A percentile compares a stretch with the other conserved stretches of the same genome.
Evolutionary conservation across 305 asterid species (phyloP).

Genomic region (Nicotiana rustica): DNA sequence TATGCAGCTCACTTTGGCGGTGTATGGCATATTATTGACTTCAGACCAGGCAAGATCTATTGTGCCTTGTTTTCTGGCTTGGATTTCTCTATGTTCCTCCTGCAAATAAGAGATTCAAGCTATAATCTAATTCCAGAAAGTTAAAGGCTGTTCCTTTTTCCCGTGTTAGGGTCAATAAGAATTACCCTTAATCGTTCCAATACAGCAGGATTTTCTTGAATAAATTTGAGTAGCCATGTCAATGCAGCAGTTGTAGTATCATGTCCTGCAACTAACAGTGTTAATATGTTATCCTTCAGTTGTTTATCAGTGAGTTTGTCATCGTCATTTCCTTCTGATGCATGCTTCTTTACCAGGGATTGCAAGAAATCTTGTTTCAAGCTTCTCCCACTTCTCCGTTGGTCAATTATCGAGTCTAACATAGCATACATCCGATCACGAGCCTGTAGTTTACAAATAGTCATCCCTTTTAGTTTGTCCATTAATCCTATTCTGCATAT

Average conservation of each 20-base stretch:
- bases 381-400: slow-evolving; percentile 62
- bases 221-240: slow-evolving; percentile 80
- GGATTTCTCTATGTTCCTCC: slow-evolving; percentile 78
- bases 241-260: slow-evolving; percentile 90
- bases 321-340: slow-evolving; percentile 52
- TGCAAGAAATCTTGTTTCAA: slow-evolving; percentile 72
- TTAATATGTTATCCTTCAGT: slow-evolving; percentile 80
- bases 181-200: slow-evolving; percentile 71
- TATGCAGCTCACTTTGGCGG: slow-evolving; percentile 58
- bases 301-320: slow-evolving; percentile 83
- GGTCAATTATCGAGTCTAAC: slow-evolving; percentile 71
- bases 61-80: slow-evolving; percentile 53
- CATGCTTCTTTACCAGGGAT: slow-evolving; percentile 67
- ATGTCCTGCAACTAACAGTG: slow-evolving; percentile 84
- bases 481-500: not conserved
- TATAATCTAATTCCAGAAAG: not conserved
- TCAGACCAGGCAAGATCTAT: slow-evolving; percentile 83
- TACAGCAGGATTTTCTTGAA: slow-evolving; percentile 71
- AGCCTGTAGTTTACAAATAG: slow-evolving; percentile 51
- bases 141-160: not conserved
- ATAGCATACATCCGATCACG: slow-evolving; percentile 81
- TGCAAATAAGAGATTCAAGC: slow-evolving; percentile 45
- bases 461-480: not conserved
- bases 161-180: not conserved
- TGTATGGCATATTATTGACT: slow-evolving; percentile 80